A percentile compares a stretch with the other conserved stretches of the same genome.
phyloP scores from a whole-genome alignment of 805 yeast species.

The Barnettozyma wickerhamii region DNA sequence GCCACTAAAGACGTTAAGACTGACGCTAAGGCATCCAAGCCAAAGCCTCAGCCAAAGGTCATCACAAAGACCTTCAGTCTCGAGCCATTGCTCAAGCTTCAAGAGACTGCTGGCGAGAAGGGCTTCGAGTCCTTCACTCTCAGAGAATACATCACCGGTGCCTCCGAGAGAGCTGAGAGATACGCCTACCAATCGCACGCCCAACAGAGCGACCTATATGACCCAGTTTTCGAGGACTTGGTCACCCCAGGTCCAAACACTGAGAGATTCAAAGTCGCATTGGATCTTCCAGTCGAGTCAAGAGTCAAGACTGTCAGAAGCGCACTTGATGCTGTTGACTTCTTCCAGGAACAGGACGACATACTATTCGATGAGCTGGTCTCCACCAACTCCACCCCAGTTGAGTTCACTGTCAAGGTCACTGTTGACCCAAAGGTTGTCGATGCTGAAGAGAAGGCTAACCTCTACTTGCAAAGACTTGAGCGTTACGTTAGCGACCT shows the following conservation, averaged over 20 bases:
- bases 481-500: slow-evolving; percentile 20
- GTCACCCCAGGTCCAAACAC: slow-evolving; percentile 40
- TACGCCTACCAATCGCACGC: slow-evolving; percentile 37
- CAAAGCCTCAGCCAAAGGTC: slow-evolving; percentile 31
- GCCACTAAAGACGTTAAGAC: slow-evolving; percentile 16
- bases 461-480: slow-evolving; percentile 19
- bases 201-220: slow-evolving; percentile 44
- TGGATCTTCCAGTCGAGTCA: slow-evolving; percentile 25
- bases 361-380: slow-evolving; percentile 20
- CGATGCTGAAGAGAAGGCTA: slow-evolving; percentile 45
- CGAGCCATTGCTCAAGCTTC: slow-evolving; percentile 24
- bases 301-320: slow-evolving; percentile 12
- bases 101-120: slow-evolving; percentile 27
- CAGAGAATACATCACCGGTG: slow-evolving; percentile 34
- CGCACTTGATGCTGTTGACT: slow-evolving; percentile 21
- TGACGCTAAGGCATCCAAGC: slow-evolving; percentile 16
- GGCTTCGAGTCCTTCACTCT: slow-evolving; percentile 19
- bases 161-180: slow-evolving; percentile 42
- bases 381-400: slow-evolving; percentile 17
- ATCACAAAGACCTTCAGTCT: slow-evolving; percentile 28
- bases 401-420: slow-evolving; percentile 32
- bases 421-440: slow-evolving; percentile 32
- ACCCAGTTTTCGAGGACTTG: slow-evolving; percentile 56
- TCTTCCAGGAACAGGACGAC: slow-evolving; percentile 19
- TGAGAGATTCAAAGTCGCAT: slow-evolving; percentile 40